Evolutionary conservation across 805 yeast species (phyloP), one percentile per base, ranked within the genome.

Genomic region (Metschnikowia peoriensis): DNA sequence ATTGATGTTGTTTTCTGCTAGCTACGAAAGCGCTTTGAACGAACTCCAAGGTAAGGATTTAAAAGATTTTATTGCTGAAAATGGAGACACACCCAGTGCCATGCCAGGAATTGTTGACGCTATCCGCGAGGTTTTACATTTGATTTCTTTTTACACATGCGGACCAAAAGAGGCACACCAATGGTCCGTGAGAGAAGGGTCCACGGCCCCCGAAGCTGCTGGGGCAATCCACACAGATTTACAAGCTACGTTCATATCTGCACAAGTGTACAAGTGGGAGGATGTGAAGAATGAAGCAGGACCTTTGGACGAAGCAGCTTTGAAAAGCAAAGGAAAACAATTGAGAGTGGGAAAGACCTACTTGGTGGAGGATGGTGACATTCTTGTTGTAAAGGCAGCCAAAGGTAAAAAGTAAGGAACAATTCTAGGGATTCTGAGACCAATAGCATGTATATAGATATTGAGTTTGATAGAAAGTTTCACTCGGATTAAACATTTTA

Each of bases 181-280:
- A 73, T 94, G 99, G 99, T 94, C 99, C 37, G 84, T 94, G 58
- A 84, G 98, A 74, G 77, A 79, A 61, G 96, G 96, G 62, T 88
- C 93, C 44, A 86, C 89, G 63, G 97, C 97, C 49, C 99, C 99
- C n/a, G 91, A 88, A 66, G 98, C 99, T 43, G 99, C 99, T 22
- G 98, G 97, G 69, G 96, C 94, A 43, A 93, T 93, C 64, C 99
- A 94, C 72, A 88, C 92, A 39, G 99, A 93, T 75, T 82, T 93
- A 69, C 92, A 89, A 81, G 89, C 86, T 71, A 93, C 98, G 22
- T 94, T 94, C 70, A 91, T 94, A 65, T 84, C 90, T 63, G 99
- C 98, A 43, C 91, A 90, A 70, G 88, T 94, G 59, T 90, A 90
- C 66, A 92, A 90, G 66, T 94, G 83, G 75, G 81, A 79, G 27